Base-by-base conservation (phyloP, 1,284 basidiomycete species). In the Melampsora larici-populina region DNA sequence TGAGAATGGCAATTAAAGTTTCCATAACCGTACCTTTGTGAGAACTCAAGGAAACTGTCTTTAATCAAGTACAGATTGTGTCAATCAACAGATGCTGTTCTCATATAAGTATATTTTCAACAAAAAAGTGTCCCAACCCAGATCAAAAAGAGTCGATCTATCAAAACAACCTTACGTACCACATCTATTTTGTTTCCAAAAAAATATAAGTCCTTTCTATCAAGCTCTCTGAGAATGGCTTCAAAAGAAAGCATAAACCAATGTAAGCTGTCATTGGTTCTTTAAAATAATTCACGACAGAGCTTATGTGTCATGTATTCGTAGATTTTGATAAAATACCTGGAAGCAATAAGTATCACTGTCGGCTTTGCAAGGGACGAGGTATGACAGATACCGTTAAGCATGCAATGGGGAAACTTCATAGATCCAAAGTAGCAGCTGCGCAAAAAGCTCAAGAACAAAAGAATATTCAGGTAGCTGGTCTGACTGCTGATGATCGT, bases 41-140 rank as follows among this genome's bases (percentile, higher is more conserved):
- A 40, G n/a, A 33, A 36, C 46, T 49, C 29, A 46, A n/a, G 72
- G 63, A 24, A 74, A 40, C n/a, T 49, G 72, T 51, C 43, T 65
- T 24, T 31, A 46, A 66, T 66, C 46, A 33, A 36, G 36, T 36
- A 36, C 36, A 36, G 36, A 36, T 9, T 36, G 36, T 36, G 36
- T 36, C 36, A 36, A 36, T 36, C 9, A 9, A 36, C 3, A 36
- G 36, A 36, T 36, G 36, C 36, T 36, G 36, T 36, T 36, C 36
- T 36, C 36, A 36, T 36, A 36, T 36, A 36, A 36, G 36, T 36
- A 36, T 9, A 4, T 3, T 36, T 36, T 36, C 36, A 36, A 36
- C 36, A 36, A 36, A 36, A 36, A 36, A 36, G 36, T 36, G 36
- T 36, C 36, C 36, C 36, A 36, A 36, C 36, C 36, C 36, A 36